phyloP scores from a whole-genome alignment of 305 asterid species.

The Fraxinus dipetala region DNA sequence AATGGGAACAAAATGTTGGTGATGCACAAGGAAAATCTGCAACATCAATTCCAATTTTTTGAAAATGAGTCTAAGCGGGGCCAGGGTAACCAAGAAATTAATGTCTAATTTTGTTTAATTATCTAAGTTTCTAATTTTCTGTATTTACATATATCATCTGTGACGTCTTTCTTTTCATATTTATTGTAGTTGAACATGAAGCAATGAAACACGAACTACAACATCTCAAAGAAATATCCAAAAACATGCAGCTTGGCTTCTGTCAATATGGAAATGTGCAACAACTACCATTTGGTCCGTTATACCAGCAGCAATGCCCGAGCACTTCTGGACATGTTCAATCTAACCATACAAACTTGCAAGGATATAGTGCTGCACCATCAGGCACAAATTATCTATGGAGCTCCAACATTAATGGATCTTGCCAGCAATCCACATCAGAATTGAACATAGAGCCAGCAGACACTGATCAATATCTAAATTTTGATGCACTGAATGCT shows the following conservation, averaged over 20 bases:
- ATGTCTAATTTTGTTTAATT: neutral
- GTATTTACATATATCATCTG: neutral
- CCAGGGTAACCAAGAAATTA: constrained; percentile 14
- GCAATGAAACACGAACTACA: constrained; percentile 20
- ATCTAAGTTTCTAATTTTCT: neutral
- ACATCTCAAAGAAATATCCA: constrained; percentile 25
- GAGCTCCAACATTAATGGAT: too few species aligned
- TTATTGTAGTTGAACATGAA: constrained; percentile 22
- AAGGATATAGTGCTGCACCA: neutral
- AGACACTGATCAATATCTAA: constrained; percentile 8
- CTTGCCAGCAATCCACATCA: neutral
- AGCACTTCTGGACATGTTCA: neutral
- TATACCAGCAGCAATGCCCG: neutral
- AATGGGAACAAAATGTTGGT: neutral
- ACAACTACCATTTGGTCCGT: neutral
- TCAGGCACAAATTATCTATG: neutral
- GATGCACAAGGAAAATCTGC: constrained; percentile 15
- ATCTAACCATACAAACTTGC: neutral
- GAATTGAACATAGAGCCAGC: constrained; percentile 8
- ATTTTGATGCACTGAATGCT: constrained; percentile 14
- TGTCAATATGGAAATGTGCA: neutral
- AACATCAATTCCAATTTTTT: neutral
- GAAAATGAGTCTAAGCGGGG: neutral
- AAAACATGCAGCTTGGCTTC: neutral
- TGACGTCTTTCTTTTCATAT: neutral